Evolutionary conservation across 192 early-diverging fungal genomes (phyloP).

Genomic region (Coemansia sp.): DNA sequence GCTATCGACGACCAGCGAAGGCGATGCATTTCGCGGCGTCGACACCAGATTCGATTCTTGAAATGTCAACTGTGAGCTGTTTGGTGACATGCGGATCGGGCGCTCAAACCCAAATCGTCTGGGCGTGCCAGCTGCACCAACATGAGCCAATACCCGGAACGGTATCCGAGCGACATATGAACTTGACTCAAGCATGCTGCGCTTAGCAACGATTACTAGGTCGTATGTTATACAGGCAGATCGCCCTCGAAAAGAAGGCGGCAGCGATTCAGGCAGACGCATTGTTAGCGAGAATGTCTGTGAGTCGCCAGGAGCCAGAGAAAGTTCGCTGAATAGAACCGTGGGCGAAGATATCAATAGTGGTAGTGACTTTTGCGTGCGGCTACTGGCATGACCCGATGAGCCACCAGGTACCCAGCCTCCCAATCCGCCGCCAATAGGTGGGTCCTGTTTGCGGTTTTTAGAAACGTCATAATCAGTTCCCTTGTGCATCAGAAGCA

Average conservation of each 20-base stretch:
- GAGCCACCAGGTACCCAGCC: constrained; percentile 20
- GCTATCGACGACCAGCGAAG: constrained; percentile 11
- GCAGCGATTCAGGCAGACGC: constrained; percentile 33
- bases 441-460: too few species aligned
- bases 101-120: constrained; percentile 18
- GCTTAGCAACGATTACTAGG: constrained; percentile 46
- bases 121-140: constrained; percentile 1
- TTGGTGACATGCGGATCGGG: constrained; percentile 38
- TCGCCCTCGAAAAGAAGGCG: constrained; percentile 51
- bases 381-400: too few species aligned
- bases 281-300: constrained; percentile 47
- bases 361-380: constrained; percentile 32
- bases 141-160: constrained; percentile 38
- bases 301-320: constrained; percentile 44
- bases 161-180: constrained; percentile 43
- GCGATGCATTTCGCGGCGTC: constrained; percentile 36
- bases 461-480: constrained; percentile 16
- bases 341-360: constrained; percentile 37
- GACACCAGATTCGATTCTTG: constrained; percentile 33
- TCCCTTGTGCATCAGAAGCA: constrained; percentile 32
- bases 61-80: constrained; percentile 25
- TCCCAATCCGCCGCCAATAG: constrained; percentile 46
- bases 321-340: constrained; percentile 51
- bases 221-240: constrained; percentile 42
- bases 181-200: constrained; percentile 43